Base-by-base conservation (phyloP, 768 basidiomycete species). In the Amanita pseudoporphyria region DNA sequence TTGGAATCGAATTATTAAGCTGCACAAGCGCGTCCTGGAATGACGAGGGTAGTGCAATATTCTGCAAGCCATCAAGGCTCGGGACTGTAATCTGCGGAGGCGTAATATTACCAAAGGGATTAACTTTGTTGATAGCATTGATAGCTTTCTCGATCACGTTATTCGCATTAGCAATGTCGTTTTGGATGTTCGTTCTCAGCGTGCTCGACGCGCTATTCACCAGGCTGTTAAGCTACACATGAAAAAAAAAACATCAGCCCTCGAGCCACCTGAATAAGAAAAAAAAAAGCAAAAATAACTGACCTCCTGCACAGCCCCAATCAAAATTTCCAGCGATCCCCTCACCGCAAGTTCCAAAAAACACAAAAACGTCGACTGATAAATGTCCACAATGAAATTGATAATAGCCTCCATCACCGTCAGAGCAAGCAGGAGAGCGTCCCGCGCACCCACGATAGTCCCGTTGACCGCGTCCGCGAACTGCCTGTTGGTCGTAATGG, bases 301-400 rank as follows among this genome's bases (percentile, higher is more conserved):
- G 56, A 93, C 94, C 70, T 86, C 86, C 54, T 90, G 71, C 0
- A 92, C 88, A 5, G 90, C 91, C 42, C 70, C 73, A 44, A 96
- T 89, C 40, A 96, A 68, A 48, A 97, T 68, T 21, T 79, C 74
- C 45, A 99, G 71, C 5, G 77, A 84, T 14, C 92, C 92, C 24
- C 82, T 75, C 9, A 99, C 80, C 18, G 88, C 81, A 38, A 98
- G 74, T 64, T 98, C 92, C 55, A 96, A 69, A 57, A 96, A 92
- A 64, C 95, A 99, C 46, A 99, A 74, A 59, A 95, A 83, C 3
- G 94, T 87, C 3, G 92, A 94, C 35, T 93, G 84, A 62, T 96
- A 98, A 40, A 84, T 79, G 66, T 91, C 86, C 55, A 98, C 78
- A 55, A 96, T 77, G 65, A 98, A 97, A 58, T 88, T 91, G 66